Evolutionary conservation across 2,329 filamentous ascomycete genomes (phyloP).

Genomic region (Hypoxylon sp.): DNA sequence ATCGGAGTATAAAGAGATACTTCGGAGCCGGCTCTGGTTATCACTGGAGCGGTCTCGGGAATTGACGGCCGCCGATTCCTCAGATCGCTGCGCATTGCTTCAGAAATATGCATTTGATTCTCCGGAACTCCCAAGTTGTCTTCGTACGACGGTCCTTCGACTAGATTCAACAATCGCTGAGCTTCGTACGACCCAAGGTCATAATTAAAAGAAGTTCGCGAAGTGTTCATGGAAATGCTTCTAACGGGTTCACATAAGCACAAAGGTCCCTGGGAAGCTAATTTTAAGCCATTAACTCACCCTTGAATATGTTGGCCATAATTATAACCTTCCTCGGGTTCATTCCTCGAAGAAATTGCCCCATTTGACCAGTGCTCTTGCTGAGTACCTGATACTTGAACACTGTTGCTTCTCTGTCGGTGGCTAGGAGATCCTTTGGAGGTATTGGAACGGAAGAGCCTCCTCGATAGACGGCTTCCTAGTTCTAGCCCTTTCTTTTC

Average conservation of each 20-base stretch:
- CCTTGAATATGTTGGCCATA: slow-evolving; percentile 37
- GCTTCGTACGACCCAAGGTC: slow-evolving; percentile 61
- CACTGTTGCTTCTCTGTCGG: slow-evolving; percentile 51
- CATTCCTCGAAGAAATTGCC: slow-evolving; percentile 53
- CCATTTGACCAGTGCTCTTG: slow-evolving; percentile 47
- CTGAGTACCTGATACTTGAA: slow-evolving; percentile 46
- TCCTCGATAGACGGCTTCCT: slow-evolving; percentile 45
- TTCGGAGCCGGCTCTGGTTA: slow-evolving; percentile 62
- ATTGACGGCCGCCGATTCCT: slow-evolving; percentile 47
- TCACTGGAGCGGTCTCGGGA: slow-evolving; percentile 46
- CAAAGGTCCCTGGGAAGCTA: neutral
- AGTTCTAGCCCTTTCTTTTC: slow-evolving; percentile 29
- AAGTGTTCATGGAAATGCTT: slow-evolving; percentile 53
- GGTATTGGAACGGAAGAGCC: slow-evolving; percentile 56
- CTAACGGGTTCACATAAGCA: slow-evolving; percentile 27
- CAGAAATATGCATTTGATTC: slow-evolving; percentile 52
- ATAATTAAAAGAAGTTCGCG: slow-evolving; percentile 59
- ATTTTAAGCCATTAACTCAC: slow-evolving; percentile 25
- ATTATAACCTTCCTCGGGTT: slow-evolving; percentile 33
- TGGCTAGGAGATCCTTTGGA: slow-evolving; percentile 46
- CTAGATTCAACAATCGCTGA: slow-evolving; percentile 58
- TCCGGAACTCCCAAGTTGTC: slow-evolving; percentile 55
- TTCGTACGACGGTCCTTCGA: slow-evolving; percentile 54
- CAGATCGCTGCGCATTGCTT: slow-evolving; percentile 55
- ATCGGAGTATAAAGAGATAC: slow-evolving; percentile 51